phyloP scores from a whole-genome alignment of 2,329 filamentous ascomycete genomes.

The Exophiala mesophila region DNA sequence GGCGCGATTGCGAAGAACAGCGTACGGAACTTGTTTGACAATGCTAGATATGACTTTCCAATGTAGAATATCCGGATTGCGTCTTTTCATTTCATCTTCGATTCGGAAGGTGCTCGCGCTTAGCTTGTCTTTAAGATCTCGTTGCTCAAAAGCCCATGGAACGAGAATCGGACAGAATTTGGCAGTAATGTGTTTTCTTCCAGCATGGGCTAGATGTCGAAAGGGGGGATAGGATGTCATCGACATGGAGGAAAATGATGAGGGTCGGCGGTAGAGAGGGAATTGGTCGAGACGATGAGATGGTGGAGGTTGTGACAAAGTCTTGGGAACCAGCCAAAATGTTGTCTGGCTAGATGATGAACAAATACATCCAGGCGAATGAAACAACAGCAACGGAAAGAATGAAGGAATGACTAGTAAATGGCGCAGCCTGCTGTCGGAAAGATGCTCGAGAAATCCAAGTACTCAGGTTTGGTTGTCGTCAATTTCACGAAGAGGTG shows the following conservation, averaged over 20 bases:
- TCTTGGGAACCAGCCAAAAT: no score
- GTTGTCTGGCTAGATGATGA: no score
- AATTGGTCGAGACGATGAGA: background rate
- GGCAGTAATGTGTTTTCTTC: background rate
- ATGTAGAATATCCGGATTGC: constrained; percentile 43
- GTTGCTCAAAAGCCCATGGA: constrained; percentile 18
- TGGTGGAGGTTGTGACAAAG: background rate
- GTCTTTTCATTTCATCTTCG: constrained; percentile 33
- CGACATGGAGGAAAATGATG: no score
- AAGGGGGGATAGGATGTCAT: background rate
- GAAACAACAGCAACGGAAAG: no score
- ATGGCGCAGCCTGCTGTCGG: no score
- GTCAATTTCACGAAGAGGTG: no score
- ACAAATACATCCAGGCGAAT: no score
- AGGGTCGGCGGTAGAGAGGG: background rate
- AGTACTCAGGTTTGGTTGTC: no score
- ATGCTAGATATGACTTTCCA: constrained; percentile 39
- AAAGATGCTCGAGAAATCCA: no score
- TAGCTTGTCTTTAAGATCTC: constrained; percentile 31
- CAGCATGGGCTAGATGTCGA: background rate
- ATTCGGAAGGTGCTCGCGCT: constrained; percentile 31
- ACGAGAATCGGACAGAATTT: background rate
- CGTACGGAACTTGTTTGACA: constrained; percentile 31
- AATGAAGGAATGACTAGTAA: no score
- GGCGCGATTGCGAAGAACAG: constrained; percentile 45